Evolutionary conservation across 1,284 basidiomycete species (phyloP), one percentile per base, ranked within the genome.

Genomic region (Rhizoctonia solani): DNA sequence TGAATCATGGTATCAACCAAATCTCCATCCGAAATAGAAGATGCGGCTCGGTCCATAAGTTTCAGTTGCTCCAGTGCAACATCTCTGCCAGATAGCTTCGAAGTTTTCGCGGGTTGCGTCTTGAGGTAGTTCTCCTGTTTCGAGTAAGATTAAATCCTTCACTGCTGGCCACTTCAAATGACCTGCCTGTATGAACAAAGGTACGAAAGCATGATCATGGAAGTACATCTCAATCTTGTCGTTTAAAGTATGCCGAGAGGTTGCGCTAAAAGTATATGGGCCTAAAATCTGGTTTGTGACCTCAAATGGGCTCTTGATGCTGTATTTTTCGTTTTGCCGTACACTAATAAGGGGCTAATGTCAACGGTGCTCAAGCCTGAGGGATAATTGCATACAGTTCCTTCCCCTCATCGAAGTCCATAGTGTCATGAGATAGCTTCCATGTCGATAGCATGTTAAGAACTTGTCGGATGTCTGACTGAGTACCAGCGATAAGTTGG

Each of bases 391-490:
- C 90, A 69, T 74, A 97, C 94, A 98, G 79, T 23, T 82, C 76
- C 77, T 98, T 97, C 69, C 93, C 85, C 74, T 98, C 88, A 74
- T 99, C 94, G 76, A 93, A 97, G 72, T 88, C 83, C 88, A 97
- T 93, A 1, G 85, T 82, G 66, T 81, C 76, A 73, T 83, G 87
- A 14, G 89, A 89, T 23, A 95, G 79, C 75, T 89, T 93, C 92
- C 93, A 99, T 0, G 95, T 98, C 9, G 95, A 96, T 4, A 99
- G 82, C 94, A 99, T 98, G 76, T 98, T 99, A 71, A 98, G 81
- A 4, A 99, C 92, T 74, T 96, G 93, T 4, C 96, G 90, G 68
- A 99, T 96, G 77, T 99, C 96, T 2, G 93, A 95, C 73, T 97
- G 92, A 9, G 94, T 85, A 4, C 95, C 91, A 8, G 81, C 79